phyloP scores from a whole-genome alignment of 2,329 filamentous ascomycete species.

The Neoscytalidium dimidiatum region DNA sequence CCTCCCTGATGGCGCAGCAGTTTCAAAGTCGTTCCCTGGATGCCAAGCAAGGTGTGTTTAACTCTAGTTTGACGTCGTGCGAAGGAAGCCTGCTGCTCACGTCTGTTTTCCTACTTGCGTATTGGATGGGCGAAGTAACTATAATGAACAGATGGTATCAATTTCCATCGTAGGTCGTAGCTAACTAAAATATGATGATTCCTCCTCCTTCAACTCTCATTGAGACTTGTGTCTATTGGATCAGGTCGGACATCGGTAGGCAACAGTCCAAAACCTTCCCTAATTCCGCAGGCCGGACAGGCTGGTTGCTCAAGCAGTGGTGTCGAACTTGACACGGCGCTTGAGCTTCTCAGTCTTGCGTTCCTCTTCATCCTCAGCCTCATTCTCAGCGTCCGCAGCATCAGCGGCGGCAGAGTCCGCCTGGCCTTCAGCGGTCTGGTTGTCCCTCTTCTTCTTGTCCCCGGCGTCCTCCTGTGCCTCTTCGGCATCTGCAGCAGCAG shows the following conservation, averaged over 20 bases:
- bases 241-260: too few species aligned
- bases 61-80: neutral
- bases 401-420: conserved; percentile 9
- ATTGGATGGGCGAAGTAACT: neutral
- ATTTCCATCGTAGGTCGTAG: neutral
- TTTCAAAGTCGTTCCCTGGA: neutral
- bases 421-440: neutral
- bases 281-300: too few species aligned
- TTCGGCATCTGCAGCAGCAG: conserved; percentile 10
- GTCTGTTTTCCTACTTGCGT: neutral
- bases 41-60: neutral
- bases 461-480: neutral
- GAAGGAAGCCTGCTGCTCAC: neutral
- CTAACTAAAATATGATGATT: neutral
- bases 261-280: neutral
- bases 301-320: neutral
- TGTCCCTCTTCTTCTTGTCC: neutral
- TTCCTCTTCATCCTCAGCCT: neutral
- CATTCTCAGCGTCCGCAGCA: conserved; percentile 20
- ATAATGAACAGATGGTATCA: neutral
- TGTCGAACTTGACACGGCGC: neutral
- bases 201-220: neutral
- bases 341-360: neutral
- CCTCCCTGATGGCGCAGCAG: neutral
- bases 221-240: neutral